Evolutionary conservation across 2,329 filamentous ascomycete genomes (phyloP).

Genomic region (Trichoderma sp.): DNA sequence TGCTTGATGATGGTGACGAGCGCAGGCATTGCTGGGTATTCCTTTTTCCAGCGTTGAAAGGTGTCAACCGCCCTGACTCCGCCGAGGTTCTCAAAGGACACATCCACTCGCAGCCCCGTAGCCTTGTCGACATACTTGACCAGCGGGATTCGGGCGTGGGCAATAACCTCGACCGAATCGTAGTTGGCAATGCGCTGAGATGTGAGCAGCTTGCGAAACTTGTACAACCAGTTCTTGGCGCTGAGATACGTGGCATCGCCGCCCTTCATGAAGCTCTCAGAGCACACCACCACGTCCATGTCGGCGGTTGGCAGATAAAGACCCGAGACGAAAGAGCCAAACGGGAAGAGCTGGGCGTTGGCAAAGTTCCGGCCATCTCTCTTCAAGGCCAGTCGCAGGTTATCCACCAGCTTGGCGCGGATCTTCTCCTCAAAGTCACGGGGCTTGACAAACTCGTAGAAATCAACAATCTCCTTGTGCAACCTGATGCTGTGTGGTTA

Average conservation of each 20-base stretch:
- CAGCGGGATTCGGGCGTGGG: constrained; percentile 80
- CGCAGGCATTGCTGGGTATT: constrained; percentile 82
- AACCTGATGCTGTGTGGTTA: constrained; percentile 54
- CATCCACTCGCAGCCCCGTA: constrained; percentile 82
- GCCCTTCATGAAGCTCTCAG: constrained; percentile 56
- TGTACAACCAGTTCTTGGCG: constrained; percentile 60
- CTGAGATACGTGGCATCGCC: constrained; percentile 51
- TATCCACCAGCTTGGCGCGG: constrained; percentile 70
- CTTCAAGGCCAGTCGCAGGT: constrained; percentile 64
- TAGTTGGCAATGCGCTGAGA: constrained; percentile 58
- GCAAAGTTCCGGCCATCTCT: constrained; percentile 52
- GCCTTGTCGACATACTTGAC: constrained; percentile 83
- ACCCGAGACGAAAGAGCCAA: constrained; percentile 93
- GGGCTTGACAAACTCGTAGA: constrained; percentile 82
- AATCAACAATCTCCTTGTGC: constrained; percentile 87
- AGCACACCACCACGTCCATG: constrained; percentile 88
- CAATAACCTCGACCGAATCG: constrained; percentile 67
- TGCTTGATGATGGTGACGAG: constrained; percentile 91
- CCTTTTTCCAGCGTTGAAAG: constrained; percentile 75
- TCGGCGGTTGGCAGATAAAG: constrained; percentile 74
- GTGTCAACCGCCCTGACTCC: constrained; percentile 80
- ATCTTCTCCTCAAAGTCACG: constrained; percentile 74
- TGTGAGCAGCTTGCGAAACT: constrained; percentile 63
- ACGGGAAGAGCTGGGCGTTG: constrained; percentile 68
- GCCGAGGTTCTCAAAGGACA: constrained; percentile 91